A percentile compares a stretch with the other conserved stretches of the same genome.
Conservation (phyloP, 202 grass and related monocot species). For the Dendrocalamus latiflorus region DNA sequence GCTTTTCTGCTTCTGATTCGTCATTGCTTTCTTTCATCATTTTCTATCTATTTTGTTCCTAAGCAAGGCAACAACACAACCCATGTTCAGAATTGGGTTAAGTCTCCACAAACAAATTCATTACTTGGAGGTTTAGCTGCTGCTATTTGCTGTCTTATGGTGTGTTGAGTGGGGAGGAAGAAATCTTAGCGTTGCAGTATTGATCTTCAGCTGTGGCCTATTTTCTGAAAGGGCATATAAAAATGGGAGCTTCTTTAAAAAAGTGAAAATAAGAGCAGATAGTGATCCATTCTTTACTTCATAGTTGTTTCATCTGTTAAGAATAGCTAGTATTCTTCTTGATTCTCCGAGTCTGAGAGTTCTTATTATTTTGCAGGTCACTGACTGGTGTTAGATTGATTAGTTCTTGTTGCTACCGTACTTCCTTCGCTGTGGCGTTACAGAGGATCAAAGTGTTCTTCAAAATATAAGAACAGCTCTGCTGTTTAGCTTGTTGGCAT, state of each 20-base stretch:
- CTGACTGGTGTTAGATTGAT: slow-evolving; percentile 16
- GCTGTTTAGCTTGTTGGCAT: slow-evolving; percentile 16
- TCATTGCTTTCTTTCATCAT: neutral
- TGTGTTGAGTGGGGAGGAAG: neutral
- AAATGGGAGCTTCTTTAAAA: neutral
- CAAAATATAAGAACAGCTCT: neutral
- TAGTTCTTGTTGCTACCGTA: neutral
- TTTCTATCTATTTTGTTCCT: neutral
- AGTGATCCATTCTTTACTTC: neutral
- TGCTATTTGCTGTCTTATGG: neutral
- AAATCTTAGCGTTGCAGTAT: neutral
- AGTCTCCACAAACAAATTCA: too few species aligned
- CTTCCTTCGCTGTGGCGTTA: neutral
- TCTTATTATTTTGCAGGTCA: slow-evolving; percentile 29
- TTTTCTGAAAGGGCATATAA: neutral
- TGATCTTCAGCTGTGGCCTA: neutral
- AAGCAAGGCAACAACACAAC: too few species aligned
- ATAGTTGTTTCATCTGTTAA: neutral
- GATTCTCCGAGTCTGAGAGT: neutral
- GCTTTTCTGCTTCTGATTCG: neutral
- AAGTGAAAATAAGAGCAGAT: neutral
- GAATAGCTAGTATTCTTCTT: neutral
- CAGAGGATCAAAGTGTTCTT: neutral
- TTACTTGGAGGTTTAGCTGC: neutral
- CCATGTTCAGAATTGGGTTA: too few species aligned